phyloP scores from a whole-genome alignment of 192 early-diverging fungal genomes.

The Coemansia javaensis region DNA sequence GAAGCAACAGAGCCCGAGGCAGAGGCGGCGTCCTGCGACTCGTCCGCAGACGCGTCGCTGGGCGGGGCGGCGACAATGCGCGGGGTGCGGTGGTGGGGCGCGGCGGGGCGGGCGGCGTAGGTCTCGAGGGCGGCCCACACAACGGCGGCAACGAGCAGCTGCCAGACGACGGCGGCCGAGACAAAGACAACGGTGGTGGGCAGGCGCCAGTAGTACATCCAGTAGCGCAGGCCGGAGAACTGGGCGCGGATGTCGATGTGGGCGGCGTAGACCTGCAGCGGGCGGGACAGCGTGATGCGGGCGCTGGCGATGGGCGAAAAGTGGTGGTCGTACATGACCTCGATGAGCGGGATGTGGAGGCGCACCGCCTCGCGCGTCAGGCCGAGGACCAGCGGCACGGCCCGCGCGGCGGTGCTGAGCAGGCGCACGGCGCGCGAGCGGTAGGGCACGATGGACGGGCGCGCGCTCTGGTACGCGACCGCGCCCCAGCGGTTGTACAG shows the following conservation, averaged over 20 bases:
- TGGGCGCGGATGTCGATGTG: constrained; percentile 51
- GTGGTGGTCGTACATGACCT: constrained; percentile 50
- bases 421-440: constrained; percentile 12
- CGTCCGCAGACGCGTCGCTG: neutral
- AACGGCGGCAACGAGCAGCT: constrained; percentile 32
- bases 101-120: constrained; percentile 7
- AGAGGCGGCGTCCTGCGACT: too few species aligned
- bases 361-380: constrained; percentile 40
- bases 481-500: constrained; percentile 39
- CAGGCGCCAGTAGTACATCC: constrained; percentile 70
- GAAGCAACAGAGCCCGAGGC: too few species aligned
- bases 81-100: neutral
- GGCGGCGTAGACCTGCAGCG: constrained; percentile 55
- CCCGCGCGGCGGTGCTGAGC: constrained; percentile 11
- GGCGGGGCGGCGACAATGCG: neutral
- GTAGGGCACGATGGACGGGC: constrained; percentile 51
- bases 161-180: constrained; percentile 52
- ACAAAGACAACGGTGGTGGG: constrained; percentile 60
- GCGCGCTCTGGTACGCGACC: constrained; percentile 24
- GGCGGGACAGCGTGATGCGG: constrained; percentile 47
- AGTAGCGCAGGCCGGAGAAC: constrained; percentile 67
- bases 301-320: constrained; percentile 51
- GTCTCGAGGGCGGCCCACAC: constrained; percentile 45
- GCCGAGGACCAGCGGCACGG: constrained; percentile 52
- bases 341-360: constrained; percentile 51